Evolutionary conservation across 495 filamentous ascomycete genomes (phyloP).

Genomic region (Penicillium psychrofluorescens): DNA sequence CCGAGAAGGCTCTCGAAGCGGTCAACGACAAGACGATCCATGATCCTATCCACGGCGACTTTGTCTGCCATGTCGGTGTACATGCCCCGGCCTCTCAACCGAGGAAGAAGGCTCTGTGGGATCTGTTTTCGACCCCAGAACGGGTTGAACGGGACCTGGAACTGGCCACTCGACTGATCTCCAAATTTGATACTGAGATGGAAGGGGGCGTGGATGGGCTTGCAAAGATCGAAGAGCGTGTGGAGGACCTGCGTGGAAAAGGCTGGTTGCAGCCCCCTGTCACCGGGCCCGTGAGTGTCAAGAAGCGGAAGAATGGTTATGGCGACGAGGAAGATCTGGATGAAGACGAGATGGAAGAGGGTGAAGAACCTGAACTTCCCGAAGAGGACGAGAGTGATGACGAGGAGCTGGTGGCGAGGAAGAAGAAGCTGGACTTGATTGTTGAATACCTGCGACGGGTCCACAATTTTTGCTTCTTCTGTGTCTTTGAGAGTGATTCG

Average conservation of each 20-base stretch:
- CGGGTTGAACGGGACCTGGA: slow-evolving; percentile 79
- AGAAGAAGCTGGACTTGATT: slow-evolving; percentile 92
- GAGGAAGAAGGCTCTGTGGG: slow-evolving; percentile 95
- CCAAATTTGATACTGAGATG: slow-evolving; percentile 76
- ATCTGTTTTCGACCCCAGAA: slow-evolving; percentile 86
- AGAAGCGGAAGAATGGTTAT: slow-evolving; percentile 53
- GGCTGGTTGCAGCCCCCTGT: slow-evolving; percentile 67
- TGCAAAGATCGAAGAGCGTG: slow-evolving; percentile 73
- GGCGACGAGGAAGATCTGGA: slow-evolving; percentile 59
- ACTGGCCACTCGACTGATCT: slow-evolving; percentile 65
- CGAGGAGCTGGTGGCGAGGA: slow-evolving; percentile 81
- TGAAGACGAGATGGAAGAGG: slow-evolving; percentile 63
- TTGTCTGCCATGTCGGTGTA: slow-evolving; percentile 93
- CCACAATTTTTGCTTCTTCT: slow-evolving; percentile 99
- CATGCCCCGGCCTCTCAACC: slow-evolving; percentile 81
- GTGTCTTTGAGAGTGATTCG: slow-evolving; percentile 96
- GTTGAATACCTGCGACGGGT: slow-evolving; percentile 95
- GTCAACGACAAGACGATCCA: slow-evolving; percentile 96
- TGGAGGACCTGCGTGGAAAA: slow-evolving; percentile 67
- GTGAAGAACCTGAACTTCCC: slow-evolving; percentile 64
- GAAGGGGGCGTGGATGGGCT: slow-evolving; percentile 59
- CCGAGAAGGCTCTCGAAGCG: slow-evolving; percentile 80
- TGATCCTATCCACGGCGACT: slow-evolving; percentile 86
- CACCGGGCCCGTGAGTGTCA: slow-evolving; percentile 45
- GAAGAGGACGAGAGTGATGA: slow-evolving; percentile 83